Base-by-base conservation (phyloP, 2,329 filamentous ascomycete species). In the Xylaria sp. region DNA sequence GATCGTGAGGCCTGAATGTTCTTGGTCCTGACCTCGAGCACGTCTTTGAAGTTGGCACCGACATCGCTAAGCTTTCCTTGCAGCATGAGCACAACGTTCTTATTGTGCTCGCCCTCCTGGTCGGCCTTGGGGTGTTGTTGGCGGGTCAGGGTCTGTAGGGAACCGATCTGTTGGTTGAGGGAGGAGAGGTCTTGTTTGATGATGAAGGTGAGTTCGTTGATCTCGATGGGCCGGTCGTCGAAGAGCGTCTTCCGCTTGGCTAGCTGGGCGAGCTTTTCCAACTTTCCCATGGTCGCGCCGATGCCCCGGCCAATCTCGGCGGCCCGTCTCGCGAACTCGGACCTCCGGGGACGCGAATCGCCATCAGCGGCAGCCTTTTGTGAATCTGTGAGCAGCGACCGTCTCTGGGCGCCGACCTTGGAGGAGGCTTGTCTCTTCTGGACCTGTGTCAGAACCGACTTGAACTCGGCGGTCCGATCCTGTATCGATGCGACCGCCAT, bases 211-310 rank as follows among this genome's bases (percentile, higher is more conserved):
- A 97, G 87, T 78, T 98, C 93, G 77, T 95, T 95, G 77, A 98
- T 97, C 79, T 99, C 95, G 58, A 97, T 92, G 0, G 95, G 93
- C 75, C 92, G 88, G 80, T 99, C 95, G 77, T 99, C 95, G 76
- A 99, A 99, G 45, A 99, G 88, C 9, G 95, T 97, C 79, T 97
- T 96, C 73, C 94, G 89, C 78, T 93, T 94, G n/a, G 95, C 95
- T 75, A 99, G 81, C 77, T 97, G 92, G 64, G 94, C 94, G 68
- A 99, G 81, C 77, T 96, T 92, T 79, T 98, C 92, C 72, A 99
- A 81, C 79, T 98, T 99, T 59, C 89, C 93, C 88, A 97, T 97
- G 7, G 95, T 98, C 60, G 86, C 90, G 12, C 90, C 91, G 68
- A 99, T 98, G 33, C 93, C 93, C 70, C 92, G 86, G 57, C 94